Evolutionary conservation across 495 filamentous ascomycete genomes (phyloP), one percentile per base, ranked within the genome.

Genomic region (Aspergillus egyptiacus): DNA sequence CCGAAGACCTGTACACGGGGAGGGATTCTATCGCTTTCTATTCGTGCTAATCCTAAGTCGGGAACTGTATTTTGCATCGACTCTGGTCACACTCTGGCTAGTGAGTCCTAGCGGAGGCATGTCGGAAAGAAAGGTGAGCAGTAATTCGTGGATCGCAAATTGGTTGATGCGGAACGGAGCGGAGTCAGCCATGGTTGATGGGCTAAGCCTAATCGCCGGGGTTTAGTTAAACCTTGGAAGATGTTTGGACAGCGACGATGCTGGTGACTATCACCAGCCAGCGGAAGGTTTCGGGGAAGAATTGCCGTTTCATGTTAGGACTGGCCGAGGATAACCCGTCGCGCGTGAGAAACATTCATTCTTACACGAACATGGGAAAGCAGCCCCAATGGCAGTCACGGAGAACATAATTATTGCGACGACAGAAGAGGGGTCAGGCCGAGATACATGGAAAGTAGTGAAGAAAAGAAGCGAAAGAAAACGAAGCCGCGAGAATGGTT

Each of bases 261-360:
- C 3, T 17, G 22, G 43, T 43, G 31, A 39, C 32, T 33, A 51
- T 51, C 48, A 44, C 22, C 39, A 23, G 40, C 31, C 23, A 39
- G n/a, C 39, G 39, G 38, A 33, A 44, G 48, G 48, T 44, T 51
- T 51, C 48, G 48, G 48, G 48, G 27, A n/a, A n/a, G 30, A 14
- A 27, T 15, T 22, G 20, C 25, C 24, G 33, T 30, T 23, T 36
- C 38, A 19, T 6, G 33, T 44, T 44, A 19, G 48, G 30, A 44
- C 44, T 51, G 48, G 48, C 32, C 30, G 48, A 44, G 8, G 31
- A 18, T 11, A 36, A 18, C 40, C 39, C 23, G 20, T 15, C 23
- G 8, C 18, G 42, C 13, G 32, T 27, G 28, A 28, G 17, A 18
- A 18, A 28, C 2, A 8, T 6, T 39, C 11, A 19, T 1, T 6